Evolutionary conservation across 805 yeast genomes (phyloP), one percentile per base, ranked within the genome.

Genomic region (Candida krabiensis): DNA sequence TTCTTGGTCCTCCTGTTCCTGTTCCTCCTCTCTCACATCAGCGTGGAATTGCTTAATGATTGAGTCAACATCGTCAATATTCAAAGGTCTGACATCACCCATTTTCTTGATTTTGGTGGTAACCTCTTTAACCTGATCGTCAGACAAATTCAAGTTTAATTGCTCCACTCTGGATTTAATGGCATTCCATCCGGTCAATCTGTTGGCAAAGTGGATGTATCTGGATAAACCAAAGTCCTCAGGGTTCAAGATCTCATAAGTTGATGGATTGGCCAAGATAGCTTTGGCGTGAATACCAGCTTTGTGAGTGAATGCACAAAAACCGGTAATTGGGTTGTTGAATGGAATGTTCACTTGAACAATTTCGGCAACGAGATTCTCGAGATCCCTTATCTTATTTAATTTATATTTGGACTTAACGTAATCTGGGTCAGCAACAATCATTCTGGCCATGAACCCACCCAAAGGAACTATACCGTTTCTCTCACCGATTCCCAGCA

Each of bases 201-300:
- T 66, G 64, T 75, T 75, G 45, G 81, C 81, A 50, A 76, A 76
- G 56, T 76, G 80, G 44, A 76, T 76, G 55, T 76, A 76, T 54
- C 82, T 70, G n/a, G 79, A 71, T 52, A 76, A 67, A 41, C 82
- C 82, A 52, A 76, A 76, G 58, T 76, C 82, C 17, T 68, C 60
- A 22, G 82, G 82, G 49, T 72, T 71, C 56, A 76, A 66, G 53
- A 76, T 76, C 61, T 76, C 82, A 55, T 76, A 76, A 9, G 81
- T 76, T n/a, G 80, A 72, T 34, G 82, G 82, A 61, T 76, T 76
- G 35, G 82, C 81, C 49, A 76, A 68, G 40, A 76, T 76, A 34
- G 81, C 81, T 59, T 76, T 75, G 40, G 82, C 81, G 46, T 76
- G 82, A 46, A 76, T 75, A 59, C 82, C 82, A 16, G 82, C 82